Evolutionary conservation across 225 moss, liverwort and hornwort species (phyloP).

Genomic region (Marchantia polymorpha): DNA sequence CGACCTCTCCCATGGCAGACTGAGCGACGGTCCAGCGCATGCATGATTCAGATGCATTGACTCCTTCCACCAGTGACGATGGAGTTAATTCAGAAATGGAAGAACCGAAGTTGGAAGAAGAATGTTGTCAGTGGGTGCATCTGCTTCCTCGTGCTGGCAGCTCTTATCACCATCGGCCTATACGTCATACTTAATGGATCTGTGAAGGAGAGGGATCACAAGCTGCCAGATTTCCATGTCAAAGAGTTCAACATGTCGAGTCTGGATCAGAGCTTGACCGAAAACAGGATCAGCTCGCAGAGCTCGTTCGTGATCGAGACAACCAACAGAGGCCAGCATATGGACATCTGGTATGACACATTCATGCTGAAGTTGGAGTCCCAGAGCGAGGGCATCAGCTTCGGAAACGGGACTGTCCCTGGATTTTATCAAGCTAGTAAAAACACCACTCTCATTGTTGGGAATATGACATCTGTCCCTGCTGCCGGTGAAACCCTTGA

Average conservation of each 20-base stretch:
- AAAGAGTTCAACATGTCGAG: neutral
- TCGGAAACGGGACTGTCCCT: neutral
- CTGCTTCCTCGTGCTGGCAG: no score
- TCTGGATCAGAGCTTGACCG: neutral
- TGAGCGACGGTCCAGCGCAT: no score
- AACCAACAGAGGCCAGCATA: neutral
- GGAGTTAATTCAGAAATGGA: no score
- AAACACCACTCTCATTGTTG: neutral
- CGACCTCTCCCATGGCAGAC: no score
- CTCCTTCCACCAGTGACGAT: no score
- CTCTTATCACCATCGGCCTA: no score
- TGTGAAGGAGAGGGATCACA: no score
- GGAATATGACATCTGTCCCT: neutral
- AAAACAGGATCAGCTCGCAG: neutral
- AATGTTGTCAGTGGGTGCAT: no score
- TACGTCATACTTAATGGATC: no score
- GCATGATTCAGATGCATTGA: no score
- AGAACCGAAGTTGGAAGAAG: no score
- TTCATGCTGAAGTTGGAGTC: neutral
- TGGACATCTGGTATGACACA: neutral
- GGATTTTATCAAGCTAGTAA: neutral
- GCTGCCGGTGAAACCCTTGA: neutral
- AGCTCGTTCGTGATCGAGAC: neutral
- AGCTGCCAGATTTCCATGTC: neutral
- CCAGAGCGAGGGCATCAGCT: neutral